Percentiles rank a stretch among this genome's conserved stretches.
Conservation (phyloP, 2,329 filamentous ascomycete genomes). For the Alternaria solani region DNA sequence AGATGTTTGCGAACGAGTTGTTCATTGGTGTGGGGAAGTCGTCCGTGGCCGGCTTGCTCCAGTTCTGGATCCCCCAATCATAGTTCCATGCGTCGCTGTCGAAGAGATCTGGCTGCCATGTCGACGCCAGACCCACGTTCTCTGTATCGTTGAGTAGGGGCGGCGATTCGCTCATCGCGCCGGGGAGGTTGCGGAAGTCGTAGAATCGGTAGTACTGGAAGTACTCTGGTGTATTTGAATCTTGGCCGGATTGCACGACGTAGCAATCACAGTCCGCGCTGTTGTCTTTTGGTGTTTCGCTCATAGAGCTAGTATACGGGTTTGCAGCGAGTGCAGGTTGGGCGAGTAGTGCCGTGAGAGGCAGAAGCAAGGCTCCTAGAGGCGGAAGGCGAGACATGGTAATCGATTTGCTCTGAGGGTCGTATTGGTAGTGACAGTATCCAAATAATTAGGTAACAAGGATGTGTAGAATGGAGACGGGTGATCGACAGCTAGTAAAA, state of each 20-base stretch:
- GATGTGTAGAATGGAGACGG: constrained; percentile 5
- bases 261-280: constrained; percentile 57
- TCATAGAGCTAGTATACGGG: constrained; percentile 41
- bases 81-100: constrained; percentile 48
- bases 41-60: constrained; percentile 52
- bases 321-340: constrained; percentile 31
- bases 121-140: constrained; percentile 25
- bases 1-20: constrained; percentile 59
- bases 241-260: constrained; percentile 53
- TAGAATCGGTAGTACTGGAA: constrained; percentile 62
- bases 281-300: constrained; percentile 44
- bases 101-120: constrained; percentile 51
- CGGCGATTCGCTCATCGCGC: constrained; percentile 36
- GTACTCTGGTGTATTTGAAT: constrained; percentile 51
- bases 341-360: constrained; percentile 34
- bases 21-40: constrained; percentile 54
- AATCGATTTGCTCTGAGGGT: not conserved
- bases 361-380: constrained; percentile 34
- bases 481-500: constrained; percentile 15
- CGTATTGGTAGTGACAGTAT: not conserved
- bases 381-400: constrained; percentile 29
- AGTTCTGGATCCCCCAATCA: constrained; percentile 55
- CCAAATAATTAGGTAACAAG: constrained; percentile 12
- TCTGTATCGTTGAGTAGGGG: constrained; percentile 37
- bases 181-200: constrained; percentile 58